These are phyloP conservation scores for Dendrobium nobile DNA, from an alignment of 106 monocot species.

Conservation along the genomic window DNA sequence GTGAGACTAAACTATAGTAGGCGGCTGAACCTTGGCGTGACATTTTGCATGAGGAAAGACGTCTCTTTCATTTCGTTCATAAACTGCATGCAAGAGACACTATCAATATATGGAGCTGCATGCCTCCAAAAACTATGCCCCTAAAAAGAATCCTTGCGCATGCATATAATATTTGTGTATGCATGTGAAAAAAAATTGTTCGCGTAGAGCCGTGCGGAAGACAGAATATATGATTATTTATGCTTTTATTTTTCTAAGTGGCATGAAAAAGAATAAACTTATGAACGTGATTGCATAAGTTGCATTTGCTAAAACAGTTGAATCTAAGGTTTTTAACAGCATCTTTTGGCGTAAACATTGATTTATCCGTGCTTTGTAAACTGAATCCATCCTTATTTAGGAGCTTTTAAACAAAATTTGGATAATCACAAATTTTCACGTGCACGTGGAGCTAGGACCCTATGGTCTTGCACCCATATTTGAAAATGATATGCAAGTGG, in stretches of 20 bases:
- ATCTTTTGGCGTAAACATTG: not conserved
- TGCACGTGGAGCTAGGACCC: not conserved
- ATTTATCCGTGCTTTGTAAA: not conserved
- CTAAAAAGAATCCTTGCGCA: not conserved
- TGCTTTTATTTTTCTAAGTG: not conserved
- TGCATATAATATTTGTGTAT: not conserved
- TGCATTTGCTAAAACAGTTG: not conserved
- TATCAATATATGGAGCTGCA: not conserved
- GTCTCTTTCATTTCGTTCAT: constrained; percentile 99
- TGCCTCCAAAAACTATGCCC: not conserved
- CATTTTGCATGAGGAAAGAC: constrained; percentile 95
- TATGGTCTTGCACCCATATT: not conserved
- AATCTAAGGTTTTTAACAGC: not conserved
- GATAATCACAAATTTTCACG: not conserved
- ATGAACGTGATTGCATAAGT: not conserved
- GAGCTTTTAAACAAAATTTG: not conserved
- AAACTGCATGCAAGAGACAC: constrained; percentile 68
- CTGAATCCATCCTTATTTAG: not conserved
- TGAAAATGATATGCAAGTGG: not conserved
- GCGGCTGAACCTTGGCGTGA: constrained; percentile 61
- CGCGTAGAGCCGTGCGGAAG: not conserved
- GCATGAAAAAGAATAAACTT: not conserved
- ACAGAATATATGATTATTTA: not conserved
- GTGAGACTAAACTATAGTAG: not conserved
- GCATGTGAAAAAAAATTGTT: not conserved